These are phyloP conservation scores for Candida nonsorbophila DNA, from an alignment of 805 yeast genomes.

Conservation along the genomic window DNA sequence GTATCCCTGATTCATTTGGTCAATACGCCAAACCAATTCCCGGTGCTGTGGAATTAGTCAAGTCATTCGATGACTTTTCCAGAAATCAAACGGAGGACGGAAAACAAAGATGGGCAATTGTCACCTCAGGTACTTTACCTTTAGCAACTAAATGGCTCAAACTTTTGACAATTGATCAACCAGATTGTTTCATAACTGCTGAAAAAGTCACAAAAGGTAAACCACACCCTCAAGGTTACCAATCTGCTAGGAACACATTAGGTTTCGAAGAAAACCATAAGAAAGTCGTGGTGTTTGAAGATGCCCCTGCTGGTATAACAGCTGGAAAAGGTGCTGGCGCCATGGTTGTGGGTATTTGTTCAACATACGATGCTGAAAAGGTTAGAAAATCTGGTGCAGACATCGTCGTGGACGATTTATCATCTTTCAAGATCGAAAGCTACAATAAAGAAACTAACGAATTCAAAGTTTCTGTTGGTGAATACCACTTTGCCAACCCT, in stretches of 20 bases:
- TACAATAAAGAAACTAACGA: slow-evolving; percentile 42
- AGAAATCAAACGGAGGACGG: slow-evolving; percentile 35
- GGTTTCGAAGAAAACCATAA: slow-evolving; percentile 30
- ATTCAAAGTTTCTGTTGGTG: slow-evolving; percentile 35
- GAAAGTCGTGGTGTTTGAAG: slow-evolving; percentile 70
- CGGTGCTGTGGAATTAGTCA: slow-evolving; percentile 65
- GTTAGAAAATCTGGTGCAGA: slow-evolving; percentile 76
- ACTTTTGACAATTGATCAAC: slow-evolving; percentile 54
- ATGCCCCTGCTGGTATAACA: slow-evolving; percentile 82
- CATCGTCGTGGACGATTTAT: slow-evolving; percentile 72
- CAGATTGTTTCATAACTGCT: slow-evolving; percentile 77
- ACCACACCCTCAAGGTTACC: slow-evolving; percentile 84
- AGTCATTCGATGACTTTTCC: slow-evolving; percentile 46
- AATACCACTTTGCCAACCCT: slow-evolving; percentile 43
- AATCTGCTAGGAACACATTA: slow-evolving; percentile 47
- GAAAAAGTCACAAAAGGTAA: slow-evolving; percentile 75
- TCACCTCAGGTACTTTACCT: slow-evolving; percentile 75
- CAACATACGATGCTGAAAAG: slow-evolving; percentile 66
- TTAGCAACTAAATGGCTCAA: slow-evolving; percentile 78
- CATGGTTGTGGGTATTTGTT: slow-evolving; percentile 75
- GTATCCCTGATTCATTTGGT: slow-evolving; percentile 68
- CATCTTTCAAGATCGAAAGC: slow-evolving; percentile 52
- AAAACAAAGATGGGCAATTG: slow-evolving; percentile 73
- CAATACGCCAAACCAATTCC: slow-evolving; percentile 69
- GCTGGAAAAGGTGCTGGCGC: slow-evolving; percentile 87